Evolutionary conservation across 495 filamentous ascomycete species (phyloP), one percentile per base, ranked within the genome.

Genomic region (Apiosordaria backusii): DNA sequence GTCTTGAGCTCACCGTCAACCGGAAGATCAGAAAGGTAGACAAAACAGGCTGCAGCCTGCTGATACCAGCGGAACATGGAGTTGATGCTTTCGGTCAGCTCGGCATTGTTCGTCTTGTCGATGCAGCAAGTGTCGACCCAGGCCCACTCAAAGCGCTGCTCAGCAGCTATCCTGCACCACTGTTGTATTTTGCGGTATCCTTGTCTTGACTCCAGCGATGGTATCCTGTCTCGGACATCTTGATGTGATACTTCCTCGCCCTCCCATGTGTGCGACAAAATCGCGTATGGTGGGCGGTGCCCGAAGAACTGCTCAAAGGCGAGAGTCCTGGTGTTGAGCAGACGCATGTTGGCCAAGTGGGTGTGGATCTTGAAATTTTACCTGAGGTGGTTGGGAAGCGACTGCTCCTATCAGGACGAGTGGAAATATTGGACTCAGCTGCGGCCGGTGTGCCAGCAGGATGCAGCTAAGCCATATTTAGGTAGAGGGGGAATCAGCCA

Each of bases 221-320:
- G 59, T 57, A 23, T 64, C 4, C 50, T 40, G 6, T 15, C 22
- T 6, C 16, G 57, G 55, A 22, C 63, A n/a, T 81, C 76, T 50
- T 80, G 69, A 35, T 78, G 78, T 0, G 73, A 77, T 4, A 81
- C 77, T 61, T 83, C 81, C 3, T 81, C 72, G 9, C 63, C 13
- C 4, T 70, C 78, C 60, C 81, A 83, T 4, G 76, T 78, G 66
- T 83, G 81, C 3, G 80, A 82, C 21, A 83, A 72, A 60, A 81
- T 82, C 18, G 77, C 79, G 35, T 82, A 82, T 1, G 62, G 71
- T 9, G 68, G 68, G 1, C 61, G 63, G 15, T 60, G 62, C 4
- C 53, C 67, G 22, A 68, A 50, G 24, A 72, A 69, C 57, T 69
- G 67, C 18, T 61, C 58, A 6, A 69, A 65, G 16, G 65, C 63